These are phyloP conservation scores for Fusarium proliferatum DNA, from an alignment of 2,329 filamentous ascomycete species.

Conservation along the genomic window DNA sequence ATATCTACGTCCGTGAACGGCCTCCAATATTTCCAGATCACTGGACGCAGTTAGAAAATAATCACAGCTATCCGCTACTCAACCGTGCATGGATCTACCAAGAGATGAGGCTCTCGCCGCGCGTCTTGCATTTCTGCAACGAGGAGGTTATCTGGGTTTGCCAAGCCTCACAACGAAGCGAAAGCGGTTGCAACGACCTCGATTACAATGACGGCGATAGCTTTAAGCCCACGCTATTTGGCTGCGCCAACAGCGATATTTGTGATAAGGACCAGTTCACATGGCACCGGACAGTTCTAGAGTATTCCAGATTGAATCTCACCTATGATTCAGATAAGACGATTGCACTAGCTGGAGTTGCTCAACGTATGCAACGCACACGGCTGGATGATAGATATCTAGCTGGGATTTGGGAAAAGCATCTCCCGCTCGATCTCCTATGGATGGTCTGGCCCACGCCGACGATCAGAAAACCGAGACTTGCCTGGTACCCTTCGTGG, in stretches of 20 bases:
- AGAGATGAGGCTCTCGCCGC: background rate
- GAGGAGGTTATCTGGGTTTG: background rate
- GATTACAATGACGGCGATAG: background rate
- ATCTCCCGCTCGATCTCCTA: background rate
- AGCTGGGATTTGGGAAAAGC: background rate
- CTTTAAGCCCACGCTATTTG: background rate
- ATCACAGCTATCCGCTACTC: rapidly evolving
- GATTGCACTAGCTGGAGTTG: background rate
- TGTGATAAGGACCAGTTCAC: rapidly evolving
- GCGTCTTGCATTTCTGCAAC: background rate
- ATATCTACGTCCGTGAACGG: background rate
- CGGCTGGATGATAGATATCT: background rate
- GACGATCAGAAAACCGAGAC: rapidly evolving
- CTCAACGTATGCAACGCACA: background rate
- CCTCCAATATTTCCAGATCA: rapidly evolving
- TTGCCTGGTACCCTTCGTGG: background rate
- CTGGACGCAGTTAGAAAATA: background rate
- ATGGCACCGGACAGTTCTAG: background rate
- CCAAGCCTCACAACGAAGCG: background rate
- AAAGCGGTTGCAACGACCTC: rapidly evolving
- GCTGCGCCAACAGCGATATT: too few relatives aligned
- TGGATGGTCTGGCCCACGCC: background rate
- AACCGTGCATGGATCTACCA: background rate
- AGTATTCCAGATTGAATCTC: background rate
- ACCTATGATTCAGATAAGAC: background rate